A percentile compares a stretch with the other conserved stretches of the same genome.
These are phyloP conservation scores for Gymnopilus dilepis DNA, from an alignment of 768 basidiomycete genomes.

Conservation along the genomic window DNA sequence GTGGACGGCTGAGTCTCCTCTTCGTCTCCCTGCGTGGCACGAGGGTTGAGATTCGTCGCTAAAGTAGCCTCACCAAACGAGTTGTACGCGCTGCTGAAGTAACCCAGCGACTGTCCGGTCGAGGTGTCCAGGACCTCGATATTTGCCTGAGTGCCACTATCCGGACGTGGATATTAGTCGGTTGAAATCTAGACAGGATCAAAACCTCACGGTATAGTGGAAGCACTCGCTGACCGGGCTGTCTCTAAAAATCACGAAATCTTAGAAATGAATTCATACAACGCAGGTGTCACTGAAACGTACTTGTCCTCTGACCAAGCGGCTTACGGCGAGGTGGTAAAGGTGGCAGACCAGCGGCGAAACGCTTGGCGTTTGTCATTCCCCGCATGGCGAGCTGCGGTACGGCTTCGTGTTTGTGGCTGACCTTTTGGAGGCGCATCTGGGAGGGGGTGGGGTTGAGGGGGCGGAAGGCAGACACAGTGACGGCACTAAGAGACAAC, in stretches of 20 bases:
- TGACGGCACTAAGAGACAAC: background rate
- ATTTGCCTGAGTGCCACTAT: background rate
- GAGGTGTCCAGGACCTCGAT: background rate
- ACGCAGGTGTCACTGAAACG: no score
- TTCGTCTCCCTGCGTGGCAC: no score
- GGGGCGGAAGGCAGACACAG: background rate
- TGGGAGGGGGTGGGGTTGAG: background rate
- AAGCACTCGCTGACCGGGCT: background rate
- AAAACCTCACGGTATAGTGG: background rate
- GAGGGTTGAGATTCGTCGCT: background rate
- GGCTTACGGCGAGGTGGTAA: background rate
- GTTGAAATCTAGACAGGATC: background rate
- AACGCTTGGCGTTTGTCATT: constrained; percentile 5
- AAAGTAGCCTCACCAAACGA: background rate
- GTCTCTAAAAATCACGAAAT: background rate
- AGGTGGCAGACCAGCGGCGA: constrained; percentile 5
- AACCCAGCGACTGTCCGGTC: background rate
- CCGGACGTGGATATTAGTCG: background rate
- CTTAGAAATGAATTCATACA: background rate
- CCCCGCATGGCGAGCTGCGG: background rate
- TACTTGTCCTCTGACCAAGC: background rate
- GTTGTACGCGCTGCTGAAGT: background rate
- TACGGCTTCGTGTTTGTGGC: constrained; percentile 1
- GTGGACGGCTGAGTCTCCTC: no score
- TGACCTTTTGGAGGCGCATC: background rate